phyloP scores from a whole-genome alignment of 352 stramenopile species.

The Plasmopara viticola region DNA sequence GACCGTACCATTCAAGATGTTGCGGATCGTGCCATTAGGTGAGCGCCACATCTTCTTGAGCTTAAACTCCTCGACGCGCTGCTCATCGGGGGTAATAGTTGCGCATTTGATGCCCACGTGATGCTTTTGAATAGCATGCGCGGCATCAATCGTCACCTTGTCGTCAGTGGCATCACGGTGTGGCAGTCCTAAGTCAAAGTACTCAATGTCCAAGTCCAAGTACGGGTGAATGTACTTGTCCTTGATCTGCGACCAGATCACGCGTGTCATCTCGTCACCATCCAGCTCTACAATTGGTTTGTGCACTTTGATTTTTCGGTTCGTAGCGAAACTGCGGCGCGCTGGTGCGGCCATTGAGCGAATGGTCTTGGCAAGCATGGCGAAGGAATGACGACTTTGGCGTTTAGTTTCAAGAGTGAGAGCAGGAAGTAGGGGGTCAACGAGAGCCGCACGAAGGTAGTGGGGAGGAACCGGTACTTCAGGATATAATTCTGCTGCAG shows the following conservation, averaged over 20 bases:
- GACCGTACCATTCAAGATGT: conserved; percentile 76
- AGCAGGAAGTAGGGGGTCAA: not conserved
- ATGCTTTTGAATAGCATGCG: conserved; percentile 59
- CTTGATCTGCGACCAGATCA: conserved; percentile 60
- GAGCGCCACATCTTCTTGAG: conserved; percentile 65
- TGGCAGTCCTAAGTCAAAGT: conserved; percentile 68
- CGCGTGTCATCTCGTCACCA: conserved; percentile 77
- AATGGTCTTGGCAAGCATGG: conserved; percentile 55
- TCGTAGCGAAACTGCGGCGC: conserved; percentile 36
- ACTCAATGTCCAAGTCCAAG: conserved; percentile 73
- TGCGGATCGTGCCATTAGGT: conserved; percentile 78
- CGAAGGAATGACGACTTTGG: not conserved
- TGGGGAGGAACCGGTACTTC: not conserved
- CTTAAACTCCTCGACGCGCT: conserved; percentile 69
- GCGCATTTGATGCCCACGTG: conserved; percentile 81
- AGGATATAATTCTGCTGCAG: no score
- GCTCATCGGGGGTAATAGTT: conserved; percentile 80
- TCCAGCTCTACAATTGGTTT: conserved; percentile 76
- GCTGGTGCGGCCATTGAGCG: conserved; percentile 25
- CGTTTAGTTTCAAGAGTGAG: not conserved
- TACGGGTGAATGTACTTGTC: conserved; percentile 74
- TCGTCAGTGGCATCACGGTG: conserved; percentile 75
- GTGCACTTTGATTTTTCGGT: conserved; percentile 65
- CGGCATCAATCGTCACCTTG: conserved; percentile 72
- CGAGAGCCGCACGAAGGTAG: not conserved